These are phyloP conservation scores for Carex cristatella DNA, from an alignment of 176 grass and related monocot genomes.

Conservation along the genomic window DNA sequence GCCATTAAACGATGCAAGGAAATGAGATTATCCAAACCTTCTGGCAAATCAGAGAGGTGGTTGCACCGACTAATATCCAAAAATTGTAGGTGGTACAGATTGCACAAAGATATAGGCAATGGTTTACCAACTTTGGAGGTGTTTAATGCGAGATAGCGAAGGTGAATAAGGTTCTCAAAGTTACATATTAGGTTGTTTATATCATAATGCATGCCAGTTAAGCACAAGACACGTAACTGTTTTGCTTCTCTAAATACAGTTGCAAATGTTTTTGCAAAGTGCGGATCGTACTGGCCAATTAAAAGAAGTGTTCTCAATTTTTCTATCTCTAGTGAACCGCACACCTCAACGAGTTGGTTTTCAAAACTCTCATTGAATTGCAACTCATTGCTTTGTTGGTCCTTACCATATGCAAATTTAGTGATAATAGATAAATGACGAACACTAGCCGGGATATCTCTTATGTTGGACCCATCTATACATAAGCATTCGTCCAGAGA, in stretches of 20 bases:
- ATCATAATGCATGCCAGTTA: constrained; percentile 9
- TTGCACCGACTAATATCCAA: constrained; percentile 20
- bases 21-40: constrained; percentile 33
- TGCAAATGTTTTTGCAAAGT: not conserved
- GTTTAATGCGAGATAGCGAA: constrained; percentile 18
- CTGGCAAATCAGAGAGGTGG: not conserved
- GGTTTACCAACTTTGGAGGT: not conserved
- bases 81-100: constrained; percentile 34
- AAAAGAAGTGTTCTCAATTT: constrained; percentile 30
- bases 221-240: constrained; percentile 8
- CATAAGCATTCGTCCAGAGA: not conserved
- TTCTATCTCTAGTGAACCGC: not conserved
- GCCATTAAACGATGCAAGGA: constrained; percentile 35
- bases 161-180: constrained; percentile 13
- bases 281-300: constrained; percentile 4
- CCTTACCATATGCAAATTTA: not conserved
- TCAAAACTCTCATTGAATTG: not conserved
- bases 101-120: constrained; percentile 12
- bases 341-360: not conserved
- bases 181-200: not conserved
- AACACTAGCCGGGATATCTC: not conserved
- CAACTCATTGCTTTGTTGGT: not conserved
- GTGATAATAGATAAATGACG: constrained; percentile 23
- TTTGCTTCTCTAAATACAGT: not conserved
- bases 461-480: not conserved